Conservation (phyloP, 2,329 filamentous ascomycete genomes). For the Tolypocladium paradoxum region DNA sequence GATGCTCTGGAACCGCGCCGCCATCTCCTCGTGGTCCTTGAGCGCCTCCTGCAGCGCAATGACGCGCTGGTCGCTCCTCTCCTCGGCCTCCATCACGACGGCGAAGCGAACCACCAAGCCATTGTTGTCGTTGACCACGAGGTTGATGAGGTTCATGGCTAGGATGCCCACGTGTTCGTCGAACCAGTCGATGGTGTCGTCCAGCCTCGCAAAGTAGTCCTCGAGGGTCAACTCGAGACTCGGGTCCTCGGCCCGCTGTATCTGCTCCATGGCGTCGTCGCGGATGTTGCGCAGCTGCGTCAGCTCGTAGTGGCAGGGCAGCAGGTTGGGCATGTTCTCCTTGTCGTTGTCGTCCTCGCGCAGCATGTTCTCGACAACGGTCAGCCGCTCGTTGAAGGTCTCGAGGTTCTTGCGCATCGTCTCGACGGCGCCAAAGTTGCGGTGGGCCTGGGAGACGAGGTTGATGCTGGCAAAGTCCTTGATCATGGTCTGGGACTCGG, state of each 20-base stretch:
- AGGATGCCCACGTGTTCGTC: slow-evolving; percentile 87
- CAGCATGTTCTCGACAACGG: slow-evolving; percentile 67
- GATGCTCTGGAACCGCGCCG: slow-evolving; percentile 87
- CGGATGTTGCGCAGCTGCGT: slow-evolving; percentile 87
- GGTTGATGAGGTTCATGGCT: slow-evolving; percentile 78
- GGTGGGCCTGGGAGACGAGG: slow-evolving; percentile 82
- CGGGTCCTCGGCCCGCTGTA: slow-evolving; percentile 61
- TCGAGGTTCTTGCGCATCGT: slow-evolving; percentile 87
- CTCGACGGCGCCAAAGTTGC: slow-evolving; percentile 91
- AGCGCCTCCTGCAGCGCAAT: slow-evolving; percentile 87
- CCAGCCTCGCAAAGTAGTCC: slow-evolving; percentile 79
- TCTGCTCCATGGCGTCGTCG: slow-evolving; percentile 95
- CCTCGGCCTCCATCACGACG: slow-evolving; percentile 86
- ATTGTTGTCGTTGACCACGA: slow-evolving; percentile 79
- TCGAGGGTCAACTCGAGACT: slow-evolving; percentile 73
- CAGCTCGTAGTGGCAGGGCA: slow-evolving; percentile 84
- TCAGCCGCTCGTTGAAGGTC: slow-evolving; percentile 70
- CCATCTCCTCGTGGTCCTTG: slow-evolving; percentile 91
- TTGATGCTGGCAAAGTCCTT: slow-evolving; percentile 92
- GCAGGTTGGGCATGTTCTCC: slow-evolving; percentile 84
- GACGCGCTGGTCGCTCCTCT: slow-evolving; percentile 90
- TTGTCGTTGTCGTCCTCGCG: slow-evolving; percentile 73
- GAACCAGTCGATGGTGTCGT: slow-evolving; percentile 86
- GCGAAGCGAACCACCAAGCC: slow-evolving; percentile 85
- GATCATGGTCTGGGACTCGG: slow-evolving; percentile 95